Conservation (phyloP, 2,329 filamentous ascomycete genomes). For the Blastomyces parvus region DNA sequence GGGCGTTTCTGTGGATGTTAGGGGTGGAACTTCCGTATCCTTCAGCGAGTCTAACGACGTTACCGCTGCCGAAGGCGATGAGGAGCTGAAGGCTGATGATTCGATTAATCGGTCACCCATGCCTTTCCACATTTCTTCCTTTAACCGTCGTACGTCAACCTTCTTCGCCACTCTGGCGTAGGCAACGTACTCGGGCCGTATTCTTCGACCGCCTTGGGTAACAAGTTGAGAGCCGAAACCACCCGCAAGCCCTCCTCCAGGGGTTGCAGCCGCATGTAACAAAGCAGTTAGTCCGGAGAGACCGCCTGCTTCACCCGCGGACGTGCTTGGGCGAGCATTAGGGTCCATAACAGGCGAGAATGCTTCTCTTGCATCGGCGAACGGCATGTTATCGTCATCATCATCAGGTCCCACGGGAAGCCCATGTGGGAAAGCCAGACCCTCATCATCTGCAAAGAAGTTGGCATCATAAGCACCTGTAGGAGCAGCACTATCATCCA, state of each 20-base stretch:
- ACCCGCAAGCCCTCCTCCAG: constrained; percentile 38
- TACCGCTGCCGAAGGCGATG: constrained; percentile 15
- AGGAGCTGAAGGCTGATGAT: constrained; percentile 23
- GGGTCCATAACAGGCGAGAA: constrained; percentile 32
- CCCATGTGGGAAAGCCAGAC: constrained; percentile 39
- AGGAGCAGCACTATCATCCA: constrained; percentile 48
- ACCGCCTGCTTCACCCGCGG: constrained; percentile 27
- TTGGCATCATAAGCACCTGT: constrained; percentile 87
- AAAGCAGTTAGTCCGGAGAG: constrained; percentile 32
- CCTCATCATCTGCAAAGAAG: constrained; percentile 75
- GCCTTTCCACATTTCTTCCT: constrained; percentile 57
- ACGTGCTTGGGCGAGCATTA: constrained; percentile 26
- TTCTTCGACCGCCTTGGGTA: constrained; percentile 48
- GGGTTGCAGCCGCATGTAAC: constrained; percentile 32
- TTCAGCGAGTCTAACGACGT: constrained; percentile 1
- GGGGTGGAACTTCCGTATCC: constrained; percentile 15
- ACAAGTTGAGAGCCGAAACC: constrained; percentile 55
- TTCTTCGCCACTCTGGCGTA: constrained; percentile 59
- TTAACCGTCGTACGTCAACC: constrained; percentile 54
- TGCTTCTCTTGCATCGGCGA: constrained; percentile 42
- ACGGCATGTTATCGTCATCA: constrained; percentile 39
- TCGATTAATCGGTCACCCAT: constrained; percentile 43
- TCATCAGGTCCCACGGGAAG: constrained; percentile 37
- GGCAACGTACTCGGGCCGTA: constrained; percentile 56
- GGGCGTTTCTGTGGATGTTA: constrained; percentile 30